These are phyloP conservation scores for Fraxinus angustifolia DNA, from an alignment of 305 asterid genomes.

Conservation along the genomic window DNA sequence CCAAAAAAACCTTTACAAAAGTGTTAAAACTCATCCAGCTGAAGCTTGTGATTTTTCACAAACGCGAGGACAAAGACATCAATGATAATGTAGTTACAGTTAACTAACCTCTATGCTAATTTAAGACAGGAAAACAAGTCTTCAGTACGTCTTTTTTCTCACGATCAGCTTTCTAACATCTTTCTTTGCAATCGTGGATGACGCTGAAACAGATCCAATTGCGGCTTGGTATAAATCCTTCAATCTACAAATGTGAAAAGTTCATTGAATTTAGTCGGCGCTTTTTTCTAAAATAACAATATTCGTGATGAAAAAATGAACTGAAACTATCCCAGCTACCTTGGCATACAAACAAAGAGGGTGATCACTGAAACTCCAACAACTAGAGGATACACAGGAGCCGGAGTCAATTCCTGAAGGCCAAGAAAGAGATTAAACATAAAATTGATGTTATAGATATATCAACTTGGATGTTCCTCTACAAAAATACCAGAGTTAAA, in stretches of 20 bases:
- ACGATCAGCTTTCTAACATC: constrained; percentile 55
- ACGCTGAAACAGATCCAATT: constrained; percentile 40
- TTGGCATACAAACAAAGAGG: constrained; percentile 80
- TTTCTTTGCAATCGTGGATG: constrained; percentile 46
- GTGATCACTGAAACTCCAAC: constrained; percentile 70
- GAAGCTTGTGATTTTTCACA: not conserved
- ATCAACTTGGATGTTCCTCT: not conserved
- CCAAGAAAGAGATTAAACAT: constrained; percentile 10
- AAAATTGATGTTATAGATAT: constrained; percentile 8
- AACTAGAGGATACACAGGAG: constrained; percentile 81
- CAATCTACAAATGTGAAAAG: constrained; percentile 40
- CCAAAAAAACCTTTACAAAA: not conserved
- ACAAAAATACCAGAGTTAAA: not conserved
- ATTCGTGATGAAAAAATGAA: not conserved
- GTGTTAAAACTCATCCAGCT: constrained; percentile 20
- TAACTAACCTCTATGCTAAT: not conserved
- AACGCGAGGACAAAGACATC: constrained; percentile 15
- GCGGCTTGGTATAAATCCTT: constrained; percentile 64
- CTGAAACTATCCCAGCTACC: constrained; percentile 39
- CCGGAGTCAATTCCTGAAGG: constrained; percentile 78
- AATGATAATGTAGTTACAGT: not conserved
- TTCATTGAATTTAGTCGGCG: constrained; percentile 2
- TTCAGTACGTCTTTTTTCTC: constrained; percentile 69
- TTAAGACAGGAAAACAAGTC: not conserved
- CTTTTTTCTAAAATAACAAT: not conserved